Evolutionary conservation across 345 rosid species (phyloP), one percentile per base, ranked within the genome.

Genomic region (Boechera stricta): DNA sequence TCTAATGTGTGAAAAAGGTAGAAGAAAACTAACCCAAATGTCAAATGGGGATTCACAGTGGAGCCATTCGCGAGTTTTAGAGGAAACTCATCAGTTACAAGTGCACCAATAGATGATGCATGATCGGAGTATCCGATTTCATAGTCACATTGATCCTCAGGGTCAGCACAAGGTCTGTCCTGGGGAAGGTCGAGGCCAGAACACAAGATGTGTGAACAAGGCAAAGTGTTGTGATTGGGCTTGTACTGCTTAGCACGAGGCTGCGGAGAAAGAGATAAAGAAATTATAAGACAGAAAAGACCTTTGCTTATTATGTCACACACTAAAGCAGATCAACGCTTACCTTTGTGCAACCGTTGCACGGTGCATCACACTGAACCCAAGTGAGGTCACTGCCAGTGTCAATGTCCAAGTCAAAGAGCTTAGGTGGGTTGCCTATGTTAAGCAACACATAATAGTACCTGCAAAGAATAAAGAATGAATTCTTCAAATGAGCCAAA

Each of bases 301-400:
- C 39, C 6, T 63, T 15, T 60, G 6, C 56, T 68, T 18, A 31
- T 11, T 12, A 63, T 63, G 45, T 11, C 13, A 28, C 58, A 64
- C 10, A 41, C 5, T 36, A 13, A 21, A 72, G 59, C 18, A 64
- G 49, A 51, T n/a, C 2, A 67, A 68, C 29, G 42, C 24, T 53
- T 79, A 94, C 98, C 98, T 74, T 74, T 11, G 90, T 89, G 88
- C 98, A 94, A 24, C 94, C 85, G 2, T 26, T 82, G 76, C 98
- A 94, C 29, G 98, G 97, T 38, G 97, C 98, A 87, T 92, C 92
- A 71, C 98, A 94, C 61, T 94, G 97, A 58, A 94, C 90, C 98
- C 98, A 94, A 71, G 98, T 90, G 38, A 92, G 85, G 71, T 94
- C 98, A 76, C 98, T 92, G 11, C 98, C 98, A 12, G 98, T 92